phyloP scores from a whole-genome alignment of 306 rosid genomes.

The Rosa lucieae region DNA sequence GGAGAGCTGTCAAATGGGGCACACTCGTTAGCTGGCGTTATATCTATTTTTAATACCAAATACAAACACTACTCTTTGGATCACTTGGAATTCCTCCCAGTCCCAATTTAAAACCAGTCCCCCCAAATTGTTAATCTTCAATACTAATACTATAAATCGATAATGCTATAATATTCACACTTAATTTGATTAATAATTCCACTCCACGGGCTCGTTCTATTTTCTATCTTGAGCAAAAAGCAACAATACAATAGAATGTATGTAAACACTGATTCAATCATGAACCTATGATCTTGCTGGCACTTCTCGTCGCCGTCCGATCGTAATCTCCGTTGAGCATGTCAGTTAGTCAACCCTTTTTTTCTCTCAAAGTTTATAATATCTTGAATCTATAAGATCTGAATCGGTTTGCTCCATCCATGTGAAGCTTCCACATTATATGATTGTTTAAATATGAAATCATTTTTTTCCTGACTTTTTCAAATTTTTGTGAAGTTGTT shows the following conservation, averaged over 20 bases:
- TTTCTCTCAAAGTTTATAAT: not conserved
- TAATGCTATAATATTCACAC: not conserved
- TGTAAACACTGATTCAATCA: not conserved
- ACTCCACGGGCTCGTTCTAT: not conserved
- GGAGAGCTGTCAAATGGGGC: conserved; percentile 60
- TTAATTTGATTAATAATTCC: not conserved
- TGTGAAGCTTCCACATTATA: conserved; percentile 12
- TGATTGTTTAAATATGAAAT: not conserved
- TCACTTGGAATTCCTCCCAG: not conserved
- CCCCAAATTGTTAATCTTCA: not conserved
- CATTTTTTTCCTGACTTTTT: not conserved
- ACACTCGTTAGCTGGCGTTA: conserved; percentile 47
- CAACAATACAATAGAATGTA: not conserved
- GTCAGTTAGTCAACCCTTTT: not conserved
- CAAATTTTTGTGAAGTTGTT: not conserved
- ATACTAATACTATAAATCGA: too few relatives aligned
- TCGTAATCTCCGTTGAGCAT: conserved; percentile 4
- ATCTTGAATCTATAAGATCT: conserved; percentile 14
- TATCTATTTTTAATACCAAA: not conserved
- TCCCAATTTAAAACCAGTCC: not conserved
- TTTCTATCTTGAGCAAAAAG: not conserved
- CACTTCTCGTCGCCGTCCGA: conserved; percentile 22
- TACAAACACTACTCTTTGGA: not conserved
- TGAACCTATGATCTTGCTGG: conserved; percentile 27
- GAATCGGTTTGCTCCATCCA: conserved; percentile 15